These are phyloP conservation scores for Adenanthera pavonina DNA, from an alignment of 306 rosid species.

Conservation along the genomic window DNA sequence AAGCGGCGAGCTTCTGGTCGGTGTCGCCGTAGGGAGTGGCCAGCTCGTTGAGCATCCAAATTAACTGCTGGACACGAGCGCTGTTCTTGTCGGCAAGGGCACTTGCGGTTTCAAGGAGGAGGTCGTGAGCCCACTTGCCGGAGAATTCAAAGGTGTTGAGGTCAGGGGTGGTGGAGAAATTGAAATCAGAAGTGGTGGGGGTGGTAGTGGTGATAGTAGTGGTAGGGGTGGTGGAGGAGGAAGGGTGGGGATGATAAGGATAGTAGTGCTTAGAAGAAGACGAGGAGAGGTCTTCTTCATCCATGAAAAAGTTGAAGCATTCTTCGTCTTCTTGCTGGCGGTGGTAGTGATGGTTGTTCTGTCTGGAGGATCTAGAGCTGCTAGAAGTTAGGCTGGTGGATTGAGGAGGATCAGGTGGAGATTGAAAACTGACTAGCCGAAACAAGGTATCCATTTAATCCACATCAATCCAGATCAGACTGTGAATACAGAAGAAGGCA, in stretches of 20 bases:
- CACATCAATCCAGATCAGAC: constrained; percentile 43
- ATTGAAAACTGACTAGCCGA: constrained; percentile 71
- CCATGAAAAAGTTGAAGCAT: constrained; percentile 99
- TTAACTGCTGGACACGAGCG: constrained; percentile 63
- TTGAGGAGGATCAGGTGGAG: constrained; percentile 52
- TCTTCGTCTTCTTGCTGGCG: constrained; percentile 70
- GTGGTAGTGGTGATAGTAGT: constrained; percentile 38
- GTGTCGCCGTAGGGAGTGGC: constrained; percentile 81
- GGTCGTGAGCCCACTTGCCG: constrained; percentile 67
- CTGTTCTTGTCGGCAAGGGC: constrained; percentile 73
- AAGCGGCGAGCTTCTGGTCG: constrained; percentile 75
- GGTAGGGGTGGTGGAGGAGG: constrained; percentile 23
- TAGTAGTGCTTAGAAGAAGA: constrained; percentile 80
- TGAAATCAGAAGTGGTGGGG: constrained; percentile 44
- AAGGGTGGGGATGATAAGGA: constrained; percentile 52
- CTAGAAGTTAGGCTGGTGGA: constrained; percentile 75
- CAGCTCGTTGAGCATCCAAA: constrained; percentile 94
- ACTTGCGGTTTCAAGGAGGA: constrained; percentile 70
- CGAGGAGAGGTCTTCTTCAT: constrained; percentile 92
- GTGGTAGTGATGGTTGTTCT: constrained; percentile 44
- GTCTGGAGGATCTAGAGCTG: constrained; percentile 74
- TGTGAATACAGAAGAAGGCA: constrained; percentile 44
- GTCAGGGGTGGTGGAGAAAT: constrained; percentile 53
- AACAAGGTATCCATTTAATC: constrained; percentile 97
- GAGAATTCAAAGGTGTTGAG: constrained; percentile 63